These are phyloP conservation scores for Coccinonectria pachysandricola DNA, from an alignment of 2,329 filamentous ascomycete species.

Conservation along the genomic window DNA sequence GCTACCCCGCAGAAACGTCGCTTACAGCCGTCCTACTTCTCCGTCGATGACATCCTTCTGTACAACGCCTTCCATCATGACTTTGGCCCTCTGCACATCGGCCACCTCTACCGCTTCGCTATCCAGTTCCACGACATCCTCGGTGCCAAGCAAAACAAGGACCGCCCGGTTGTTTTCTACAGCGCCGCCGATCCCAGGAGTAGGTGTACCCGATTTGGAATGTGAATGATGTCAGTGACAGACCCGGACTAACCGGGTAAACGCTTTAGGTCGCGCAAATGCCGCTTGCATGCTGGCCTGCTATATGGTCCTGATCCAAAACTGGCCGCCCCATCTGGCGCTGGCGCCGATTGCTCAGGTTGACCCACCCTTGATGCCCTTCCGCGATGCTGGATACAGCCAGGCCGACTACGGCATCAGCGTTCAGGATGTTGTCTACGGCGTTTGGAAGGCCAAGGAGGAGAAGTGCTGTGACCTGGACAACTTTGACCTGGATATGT, in stretches of 20 bases:
- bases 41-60: conserved; percentile 79
- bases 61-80: conserved; percentile 99
- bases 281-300: conserved; percentile 90
- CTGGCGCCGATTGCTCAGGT: conserved; percentile 93
- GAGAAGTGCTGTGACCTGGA: conserved; percentile 84
- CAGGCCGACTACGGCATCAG: conserved; percentile 94
- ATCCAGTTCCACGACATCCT: conserved; percentile 93
- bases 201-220: conserved; percentile 35
- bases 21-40: conserved; percentile 79
- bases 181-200: conserved; percentile 85
- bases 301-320: conserved; percentile 98
- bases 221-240: no score
- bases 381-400: conserved; percentile 95
- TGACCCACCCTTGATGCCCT: conserved; percentile 96
- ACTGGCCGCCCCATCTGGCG: conserved; percentile 92
- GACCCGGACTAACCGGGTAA: no score
- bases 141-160: conserved; percentile 81
- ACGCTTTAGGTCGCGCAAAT: conserved; percentile 64
- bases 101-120: conserved; percentile 92
- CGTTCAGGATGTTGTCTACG: conserved; percentile 95
- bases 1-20: conserved; percentile 19
- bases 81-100: conserved; percentile 94
- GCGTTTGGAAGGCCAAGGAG: conserved; percentile 98
- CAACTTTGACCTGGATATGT: conserved; percentile 94
- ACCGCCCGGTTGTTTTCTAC: conserved; percentile 90